phyloP scores from a whole-genome alignment of 2,329 filamentous ascomycete species.

The Phaeosphaeriaceae sp. region DNA sequence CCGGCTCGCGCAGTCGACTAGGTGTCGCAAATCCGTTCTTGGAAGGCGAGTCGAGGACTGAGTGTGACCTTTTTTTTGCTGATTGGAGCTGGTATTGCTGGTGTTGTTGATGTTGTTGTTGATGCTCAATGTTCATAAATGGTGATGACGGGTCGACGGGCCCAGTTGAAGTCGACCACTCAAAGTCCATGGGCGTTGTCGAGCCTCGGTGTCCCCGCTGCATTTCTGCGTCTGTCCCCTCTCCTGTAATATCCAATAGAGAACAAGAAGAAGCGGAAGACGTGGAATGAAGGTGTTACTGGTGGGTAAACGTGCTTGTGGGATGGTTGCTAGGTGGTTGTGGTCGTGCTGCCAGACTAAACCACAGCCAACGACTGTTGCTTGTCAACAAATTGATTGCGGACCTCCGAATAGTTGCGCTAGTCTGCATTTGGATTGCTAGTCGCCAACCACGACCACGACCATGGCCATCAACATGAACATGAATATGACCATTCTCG shows the following conservation, averaged over 20 bases:
- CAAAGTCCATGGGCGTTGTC: conserved; percentile 61
- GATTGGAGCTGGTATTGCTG: too few relatives aligned
- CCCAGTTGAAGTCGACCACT: conserved; percentile 56
- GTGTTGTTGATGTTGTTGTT: too few relatives aligned
- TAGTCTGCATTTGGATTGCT: conserved; percentile 7
- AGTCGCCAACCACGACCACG: neutral
- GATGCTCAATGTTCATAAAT: conserved; percentile 49
- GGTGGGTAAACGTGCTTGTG: neutral
- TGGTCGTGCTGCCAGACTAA: conserved; percentile 1
- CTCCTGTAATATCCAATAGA: too few relatives aligned
- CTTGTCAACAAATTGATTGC: conserved; percentile 25
- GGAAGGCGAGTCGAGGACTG: conserved; percentile 53
- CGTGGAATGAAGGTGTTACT: conserved; percentile 1
- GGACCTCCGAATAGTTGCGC: conserved; percentile 19
- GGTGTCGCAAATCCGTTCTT: conserved; percentile 52
- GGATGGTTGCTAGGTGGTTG: conserved; percentile 14
- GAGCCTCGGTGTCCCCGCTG: conserved; percentile 45
- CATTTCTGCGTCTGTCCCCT: too few relatives aligned
- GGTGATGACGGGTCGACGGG: conserved; percentile 56
- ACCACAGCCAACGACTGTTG: too few relatives aligned
- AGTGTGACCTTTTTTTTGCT: conserved; percentile 48
- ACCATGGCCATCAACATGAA: too few relatives aligned
- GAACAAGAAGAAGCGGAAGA: too few relatives aligned
- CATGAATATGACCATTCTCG: too few relatives aligned
- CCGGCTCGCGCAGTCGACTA: conserved; percentile 55